Base-by-base conservation (phyloP, 2,329 filamentous ascomycete species). In the Epichloe amarillans region DNA sequence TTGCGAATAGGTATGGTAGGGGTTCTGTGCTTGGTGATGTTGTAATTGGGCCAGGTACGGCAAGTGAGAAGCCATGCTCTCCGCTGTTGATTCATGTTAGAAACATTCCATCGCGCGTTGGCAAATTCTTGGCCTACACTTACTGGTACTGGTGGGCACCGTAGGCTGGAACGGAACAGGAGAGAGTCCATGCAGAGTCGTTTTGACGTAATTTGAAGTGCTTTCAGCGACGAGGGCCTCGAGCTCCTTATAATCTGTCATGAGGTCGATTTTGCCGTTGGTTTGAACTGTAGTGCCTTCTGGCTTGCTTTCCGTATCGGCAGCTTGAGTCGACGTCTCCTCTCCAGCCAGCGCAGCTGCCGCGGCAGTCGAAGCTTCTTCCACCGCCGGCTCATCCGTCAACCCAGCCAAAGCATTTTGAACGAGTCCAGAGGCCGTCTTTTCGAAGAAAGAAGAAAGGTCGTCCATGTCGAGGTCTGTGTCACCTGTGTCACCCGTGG, bases 201-300 rank as follows among this genome's bases (percentile, higher is more conserved):
- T 72, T 51, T 67, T 67, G 40, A 72, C 70, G 49, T 72, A 72
- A 51, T 72, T 68, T 10, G 66, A 68, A 0, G 69, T 72, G 54
- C 69, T 72, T 55, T 71, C 68, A 0, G 68, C 69, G 11, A 72
- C 69, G 21, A 72, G 58, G 7, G 69, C 69, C 53, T 70, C 66
- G 5, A 72, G 60, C 41, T 71, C 69, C 53, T 71, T 68, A 47
- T 69, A 69, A 51, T 72, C 68, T 7, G 63, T 68, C 53, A 61
- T 62, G 40, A 62, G 50, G 40, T 67, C 63, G 38, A 62, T 54
- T 54, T 65, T 65, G 45, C 59, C 59, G 19, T 61, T 64, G 2
- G 60, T 60, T 39, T 62, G 61, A 8, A 59, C 56, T 3, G 59
- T 47, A 1, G 55, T 45, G 7, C 54, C 47, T 33, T 60, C 55